Evolutionary conservation across 2,329 filamentous ascomycete genomes (phyloP), one percentile per base, ranked within the genome.

Genomic region (Grosmannia penicillata): DNA sequence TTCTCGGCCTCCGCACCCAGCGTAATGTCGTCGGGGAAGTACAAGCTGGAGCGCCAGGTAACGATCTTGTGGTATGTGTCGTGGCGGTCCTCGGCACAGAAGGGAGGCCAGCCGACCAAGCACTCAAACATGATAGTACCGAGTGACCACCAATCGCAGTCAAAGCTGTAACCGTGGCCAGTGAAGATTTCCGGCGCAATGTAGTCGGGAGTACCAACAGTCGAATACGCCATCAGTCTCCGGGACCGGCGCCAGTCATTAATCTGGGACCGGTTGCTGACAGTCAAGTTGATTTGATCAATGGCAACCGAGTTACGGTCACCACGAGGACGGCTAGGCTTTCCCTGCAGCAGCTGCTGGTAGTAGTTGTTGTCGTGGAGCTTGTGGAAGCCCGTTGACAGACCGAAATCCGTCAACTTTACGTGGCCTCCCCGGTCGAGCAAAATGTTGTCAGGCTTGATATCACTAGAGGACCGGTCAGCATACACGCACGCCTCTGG

Each of bases 101-200:
- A 98, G 23, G 91, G 91, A 39, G 91, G 91, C 91, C 91, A 98
- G 51, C 91, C 91, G 44, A 98, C 86, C 49, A 98, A 70, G 59
- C 91, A 98, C 61, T 98, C 91, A 53, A 96, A 98, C 91, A 98
- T 96, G 62, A 98, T 98, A 32, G 91, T 95, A 38, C 91, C 91
- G 36, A 98, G 72, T 18, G 84, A 93, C 91, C 91, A 98, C 91
- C 91, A 98, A 66, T 98, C 91, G 57, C 91, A 98, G 56, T 93
- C 81, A 53, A 89, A 94, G 42, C 85, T 84, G 64, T 98, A 98
- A 35, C 91, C 91, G 53, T 93, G 83, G 15, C 89, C 87, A 33
- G 84, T 93, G 60, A 98, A 96, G 51, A 98, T 96, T 57, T 98
- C 91, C 3, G 91, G 91, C 1, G 91, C 91, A 55, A 98, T 98